These are phyloP conservation scores for Emericellopsis cladophorae DNA, from an alignment of 2,329 filamentous ascomycete genomes.

Conservation along the genomic window DNA sequence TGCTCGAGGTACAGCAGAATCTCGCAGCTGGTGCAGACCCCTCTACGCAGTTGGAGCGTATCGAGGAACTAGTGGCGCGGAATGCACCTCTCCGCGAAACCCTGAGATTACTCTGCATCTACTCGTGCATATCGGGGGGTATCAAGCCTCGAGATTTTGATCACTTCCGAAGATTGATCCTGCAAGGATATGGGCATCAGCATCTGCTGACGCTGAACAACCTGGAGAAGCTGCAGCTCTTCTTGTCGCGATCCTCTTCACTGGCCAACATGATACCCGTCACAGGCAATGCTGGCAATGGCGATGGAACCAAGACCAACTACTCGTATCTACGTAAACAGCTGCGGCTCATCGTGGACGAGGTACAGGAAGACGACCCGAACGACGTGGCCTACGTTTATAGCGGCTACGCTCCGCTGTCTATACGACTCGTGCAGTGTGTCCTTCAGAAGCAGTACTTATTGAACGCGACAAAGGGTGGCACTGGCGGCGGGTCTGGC, in stretches of 20 bases:
- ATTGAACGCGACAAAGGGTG: slow-evolving; percentile 54
- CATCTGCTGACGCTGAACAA: slow-evolving; percentile 82
- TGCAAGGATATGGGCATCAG: slow-evolving; percentile 91
- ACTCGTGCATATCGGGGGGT: slow-evolving; percentile 81
- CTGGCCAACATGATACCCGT: slow-evolving; percentile 74
- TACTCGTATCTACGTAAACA: slow-evolving; percentile 80
- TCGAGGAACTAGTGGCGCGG: slow-evolving; percentile 89
- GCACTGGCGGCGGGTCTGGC: slow-evolving; percentile 17
- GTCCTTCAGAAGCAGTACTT: slow-evolving; percentile 85
- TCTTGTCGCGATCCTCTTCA: slow-evolving; percentile 65
- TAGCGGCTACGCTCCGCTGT: slow-evolving; percentile 89
- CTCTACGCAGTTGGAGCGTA: slow-evolving; percentile 74
- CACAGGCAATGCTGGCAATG: slow-evolving; percentile 34
- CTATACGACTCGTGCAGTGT: slow-evolving; percentile 81
- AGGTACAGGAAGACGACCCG: slow-evolving; percentile 89
- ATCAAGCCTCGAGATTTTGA: slow-evolving; percentile 84
- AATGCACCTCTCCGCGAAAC: slow-evolving; percentile 72
- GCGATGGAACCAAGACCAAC: slow-evolving; percentile 65
- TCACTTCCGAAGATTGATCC: slow-evolving; percentile 71
- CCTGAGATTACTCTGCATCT: slow-evolving; percentile 75
- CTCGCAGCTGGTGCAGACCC: slow-evolving; percentile 84
- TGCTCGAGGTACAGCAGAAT: slow-evolving; percentile 91
- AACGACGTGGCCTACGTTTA: slow-evolving; percentile 97
- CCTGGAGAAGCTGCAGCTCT: slow-evolving; percentile 79
- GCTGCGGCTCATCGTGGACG: slow-evolving; percentile 82